Conservation (phyloP, 495 filamentous ascomycete genomes). For the Xylaria palmicola region DNA sequence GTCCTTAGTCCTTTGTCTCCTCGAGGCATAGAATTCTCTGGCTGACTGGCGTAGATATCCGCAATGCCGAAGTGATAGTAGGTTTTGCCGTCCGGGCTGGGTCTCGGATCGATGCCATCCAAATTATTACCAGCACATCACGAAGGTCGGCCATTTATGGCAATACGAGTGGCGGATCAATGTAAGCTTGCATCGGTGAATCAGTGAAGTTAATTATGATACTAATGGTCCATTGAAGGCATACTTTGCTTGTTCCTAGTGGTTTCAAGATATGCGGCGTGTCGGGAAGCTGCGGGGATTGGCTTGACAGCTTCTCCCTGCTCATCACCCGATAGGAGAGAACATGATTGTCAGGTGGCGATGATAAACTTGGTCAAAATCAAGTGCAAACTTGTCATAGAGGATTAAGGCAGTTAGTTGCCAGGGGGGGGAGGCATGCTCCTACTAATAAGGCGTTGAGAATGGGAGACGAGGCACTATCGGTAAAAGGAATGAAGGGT, state of each 20-base stretch:
- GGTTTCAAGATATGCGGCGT: constrained; percentile 88
- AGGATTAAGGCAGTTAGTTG: background rate
- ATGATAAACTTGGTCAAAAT: background rate
- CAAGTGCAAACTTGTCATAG: background rate
- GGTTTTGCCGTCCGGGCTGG: constrained; percentile 85
- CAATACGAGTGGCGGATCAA: constrained; percentile 74
- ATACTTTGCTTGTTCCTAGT: constrained; percentile 84
- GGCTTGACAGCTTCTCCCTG: constrained; percentile 86
- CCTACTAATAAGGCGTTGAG: background rate
- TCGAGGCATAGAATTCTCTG: background rate
- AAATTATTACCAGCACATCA: constrained; percentile 85
- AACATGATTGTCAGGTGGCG: background rate
- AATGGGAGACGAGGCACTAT: background rate
- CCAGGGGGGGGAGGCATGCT: background rate
- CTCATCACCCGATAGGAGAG: constrained; percentile 71
- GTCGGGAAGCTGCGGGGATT: constrained; percentile 75
- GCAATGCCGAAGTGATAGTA: constrained; percentile 79
- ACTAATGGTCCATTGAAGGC: constrained; percentile 51
- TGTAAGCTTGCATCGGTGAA: constrained; percentile 52
- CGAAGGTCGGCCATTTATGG: constrained; percentile 84
- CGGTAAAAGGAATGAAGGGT: background rate
- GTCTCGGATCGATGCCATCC: constrained; percentile 84
- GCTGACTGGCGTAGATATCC: constrained; percentile 59
- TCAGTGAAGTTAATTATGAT: background rate
- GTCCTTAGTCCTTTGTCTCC: constrained; percentile 22